Conservation (phyloP, 2,329 filamentous ascomycete species). For the Colletotrichum eleusines region DNA sequence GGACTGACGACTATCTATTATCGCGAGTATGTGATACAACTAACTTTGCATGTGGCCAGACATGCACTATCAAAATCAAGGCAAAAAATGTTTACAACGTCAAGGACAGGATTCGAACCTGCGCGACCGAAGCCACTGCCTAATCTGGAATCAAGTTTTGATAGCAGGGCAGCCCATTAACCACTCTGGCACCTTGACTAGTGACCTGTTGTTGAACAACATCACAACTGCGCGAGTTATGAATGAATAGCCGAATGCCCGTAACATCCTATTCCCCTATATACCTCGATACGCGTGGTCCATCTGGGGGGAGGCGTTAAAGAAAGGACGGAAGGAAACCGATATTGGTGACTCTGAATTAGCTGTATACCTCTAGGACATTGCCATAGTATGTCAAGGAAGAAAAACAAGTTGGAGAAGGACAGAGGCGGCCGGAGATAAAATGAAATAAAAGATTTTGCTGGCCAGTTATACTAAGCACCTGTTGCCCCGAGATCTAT, state of each 20-base stretch:
- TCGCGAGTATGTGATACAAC: no score
- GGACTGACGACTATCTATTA: no score
- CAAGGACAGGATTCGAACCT: slow-evolving; percentile 32
- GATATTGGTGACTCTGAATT: no score
- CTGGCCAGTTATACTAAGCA: not conserved
- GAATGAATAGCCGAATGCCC: no score
- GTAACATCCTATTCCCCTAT: not conserved
- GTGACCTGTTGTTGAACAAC: not conserved
- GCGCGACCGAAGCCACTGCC: slow-evolving; percentile 31
- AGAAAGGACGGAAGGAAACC: no score
- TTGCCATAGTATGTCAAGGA: not conserved
- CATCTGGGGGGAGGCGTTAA: not conserved
- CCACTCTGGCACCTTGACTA: slow-evolving; percentile 30
- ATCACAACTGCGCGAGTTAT: fast-evolving
- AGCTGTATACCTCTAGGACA: not conserved
- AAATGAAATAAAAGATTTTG: no score
- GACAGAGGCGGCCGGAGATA: not conserved
- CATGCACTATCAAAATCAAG: fast-evolving
- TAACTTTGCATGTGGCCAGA: not conserved
- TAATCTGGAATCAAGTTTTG: slow-evolving; percentile 19
- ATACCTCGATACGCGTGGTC: not conserved
- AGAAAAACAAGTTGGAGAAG: not conserved
- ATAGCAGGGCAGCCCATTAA: slow-evolving; percentile 33
- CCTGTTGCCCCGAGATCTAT: not conserved
- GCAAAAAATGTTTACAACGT: not conserved